Conservation (phyloP, 1,284 basidiomycete genomes). For the Somion occarium region DNA sequence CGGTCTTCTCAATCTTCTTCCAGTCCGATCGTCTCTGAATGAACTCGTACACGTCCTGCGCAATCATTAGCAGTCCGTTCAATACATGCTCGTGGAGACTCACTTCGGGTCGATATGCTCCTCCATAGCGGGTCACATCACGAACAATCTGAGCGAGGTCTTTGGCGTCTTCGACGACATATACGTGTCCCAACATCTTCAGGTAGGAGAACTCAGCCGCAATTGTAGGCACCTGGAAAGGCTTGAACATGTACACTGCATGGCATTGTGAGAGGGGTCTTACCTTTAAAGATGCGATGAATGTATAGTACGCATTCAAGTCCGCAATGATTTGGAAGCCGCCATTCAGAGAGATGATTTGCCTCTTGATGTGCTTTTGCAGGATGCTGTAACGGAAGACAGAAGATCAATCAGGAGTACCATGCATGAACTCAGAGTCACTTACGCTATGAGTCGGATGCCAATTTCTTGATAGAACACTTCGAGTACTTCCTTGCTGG, state of each 20-base stretch:
- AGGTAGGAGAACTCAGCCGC: slow-evolving; percentile 87
- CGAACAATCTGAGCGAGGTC: slow-evolving; percentile 93
- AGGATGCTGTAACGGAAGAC: slow-evolving; percentile 58
- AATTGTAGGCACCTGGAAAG: slow-evolving; percentile 52
- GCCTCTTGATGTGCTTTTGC: slow-evolving; percentile 94
- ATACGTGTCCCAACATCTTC: slow-evolving; percentile 96
- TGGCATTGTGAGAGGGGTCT: slow-evolving; percentile 7
- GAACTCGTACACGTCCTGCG: slow-evolving; percentile 88
- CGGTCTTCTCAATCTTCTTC: slow-evolving; percentile 95
- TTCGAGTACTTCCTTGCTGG: slow-evolving; percentile 93
- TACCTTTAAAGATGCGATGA: slow-evolving; percentile 80
- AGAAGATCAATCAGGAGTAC: not conserved
- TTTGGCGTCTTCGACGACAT: slow-evolving; percentile 88
- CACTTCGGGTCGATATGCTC: slow-evolving; percentile 88
- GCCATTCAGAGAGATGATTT: slow-evolving; percentile 91
- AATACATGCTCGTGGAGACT: slow-evolving; percentile 18
- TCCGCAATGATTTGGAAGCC: slow-evolving; percentile 97
- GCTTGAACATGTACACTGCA: not conserved
- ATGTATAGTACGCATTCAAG: slow-evolving; percentile 88
- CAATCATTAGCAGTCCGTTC: slow-evolving; percentile 7
- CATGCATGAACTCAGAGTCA: slow-evolving; percentile 9
- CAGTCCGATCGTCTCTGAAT: slow-evolving; percentile 91
- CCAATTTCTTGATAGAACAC: slow-evolving; percentile 98
- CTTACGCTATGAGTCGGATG: slow-evolving; percentile 84
- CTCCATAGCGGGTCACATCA: slow-evolving; percentile 91